phyloP scores from a whole-genome alignment of 2,329 filamentous ascomycete genomes.

The Arthrinium puccinioides region DNA sequence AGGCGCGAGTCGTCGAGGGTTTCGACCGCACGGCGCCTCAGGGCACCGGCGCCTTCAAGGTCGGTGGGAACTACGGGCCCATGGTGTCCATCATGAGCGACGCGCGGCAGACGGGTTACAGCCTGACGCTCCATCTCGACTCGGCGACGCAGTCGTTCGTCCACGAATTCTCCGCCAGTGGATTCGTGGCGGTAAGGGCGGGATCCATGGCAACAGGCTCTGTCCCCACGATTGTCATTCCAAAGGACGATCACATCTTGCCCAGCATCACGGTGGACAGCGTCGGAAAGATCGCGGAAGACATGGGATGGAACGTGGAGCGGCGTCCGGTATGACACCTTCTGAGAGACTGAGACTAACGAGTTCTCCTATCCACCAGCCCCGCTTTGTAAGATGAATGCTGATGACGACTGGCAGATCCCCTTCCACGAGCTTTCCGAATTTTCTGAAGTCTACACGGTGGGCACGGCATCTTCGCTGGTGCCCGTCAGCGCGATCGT shows the following conservation, averaged over 20 bases:
- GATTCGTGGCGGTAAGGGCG: slow-evolving; percentile 59
- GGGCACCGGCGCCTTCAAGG: slow-evolving; percentile 59
- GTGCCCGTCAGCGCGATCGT: background rate
- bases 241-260: slow-evolving; percentile 59
- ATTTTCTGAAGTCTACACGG: background rate
- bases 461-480: background rate
- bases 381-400: background rate
- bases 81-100: slow-evolving; percentile 55
- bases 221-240: slow-evolving; percentile 38
- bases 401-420: background rate
- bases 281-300: slow-evolving; percentile 49
- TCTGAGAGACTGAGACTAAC: slow-evolving; percentile 9
- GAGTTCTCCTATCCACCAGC: background rate
- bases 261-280: slow-evolving; percentile 57
- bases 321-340: slow-evolving; percentile 44
- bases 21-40: slow-evolving; percentile 63
- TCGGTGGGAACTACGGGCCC: slow-evolving; percentile 65
- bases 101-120: slow-evolving; percentile 53
- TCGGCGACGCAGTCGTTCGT: slow-evolving; percentile 55
- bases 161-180: slow-evolving; percentile 63
- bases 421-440: background rate
- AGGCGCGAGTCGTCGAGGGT: slow-evolving; percentile 58
- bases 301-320: slow-evolving; percentile 53
- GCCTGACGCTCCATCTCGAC: slow-evolving; percentile 62
- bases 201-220: background rate